Evolutionary conservation across 2,329 filamentous ascomycete genomes (phyloP).

Genomic region (Beauveria sp.): DNA sequence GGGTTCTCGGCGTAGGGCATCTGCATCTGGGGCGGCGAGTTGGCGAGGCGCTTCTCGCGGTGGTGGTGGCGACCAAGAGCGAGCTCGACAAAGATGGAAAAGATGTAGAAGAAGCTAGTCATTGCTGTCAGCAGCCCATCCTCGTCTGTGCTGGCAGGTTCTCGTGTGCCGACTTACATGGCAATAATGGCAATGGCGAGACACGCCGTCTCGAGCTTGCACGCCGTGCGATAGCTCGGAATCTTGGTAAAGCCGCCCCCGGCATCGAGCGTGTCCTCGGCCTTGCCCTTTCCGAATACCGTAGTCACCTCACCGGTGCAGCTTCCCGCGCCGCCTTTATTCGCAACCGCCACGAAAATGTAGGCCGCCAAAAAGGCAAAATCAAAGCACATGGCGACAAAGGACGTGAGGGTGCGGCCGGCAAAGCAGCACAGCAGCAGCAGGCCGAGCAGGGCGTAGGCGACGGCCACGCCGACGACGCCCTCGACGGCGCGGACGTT

Average conservation of each 20-base stretch:
- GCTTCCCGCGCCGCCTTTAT: constrained; percentile 56
- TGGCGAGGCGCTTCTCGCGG: constrained; percentile 66
- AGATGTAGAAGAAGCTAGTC: constrained; percentile 63
- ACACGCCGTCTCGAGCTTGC: constrained; percentile 66
- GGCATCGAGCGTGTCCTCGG: constrained; percentile 41
- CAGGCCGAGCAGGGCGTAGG: constrained; percentile 69
- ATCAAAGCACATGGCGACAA: constrained; percentile 68
- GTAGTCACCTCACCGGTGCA: constrained; percentile 59
- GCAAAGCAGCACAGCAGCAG: constrained; percentile 73
- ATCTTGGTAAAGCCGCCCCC: constrained; percentile 38
- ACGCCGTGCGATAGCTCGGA: constrained; percentile 48
- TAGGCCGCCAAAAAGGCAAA: constrained; percentile 68
- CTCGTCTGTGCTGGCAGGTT: background rate
- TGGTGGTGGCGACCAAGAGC: constrained; percentile 62
- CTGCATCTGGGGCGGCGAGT: constrained; percentile 13
- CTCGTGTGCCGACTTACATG: constrained; percentile 43
- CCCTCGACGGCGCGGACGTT: constrained; percentile 69
- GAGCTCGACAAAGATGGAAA: constrained; percentile 63
- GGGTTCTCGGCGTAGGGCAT: constrained; percentile 5
- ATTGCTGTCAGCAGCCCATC: background rate
- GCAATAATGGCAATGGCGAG: constrained; percentile 73
- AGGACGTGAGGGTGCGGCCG: constrained; percentile 64
- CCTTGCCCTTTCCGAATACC: constrained; percentile 58
- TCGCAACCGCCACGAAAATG: constrained; percentile 73
- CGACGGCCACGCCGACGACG: constrained; percentile 63